Base-by-base conservation (phyloP, 176 grass and related monocot species). In the Triticum timopheevii region DNA sequence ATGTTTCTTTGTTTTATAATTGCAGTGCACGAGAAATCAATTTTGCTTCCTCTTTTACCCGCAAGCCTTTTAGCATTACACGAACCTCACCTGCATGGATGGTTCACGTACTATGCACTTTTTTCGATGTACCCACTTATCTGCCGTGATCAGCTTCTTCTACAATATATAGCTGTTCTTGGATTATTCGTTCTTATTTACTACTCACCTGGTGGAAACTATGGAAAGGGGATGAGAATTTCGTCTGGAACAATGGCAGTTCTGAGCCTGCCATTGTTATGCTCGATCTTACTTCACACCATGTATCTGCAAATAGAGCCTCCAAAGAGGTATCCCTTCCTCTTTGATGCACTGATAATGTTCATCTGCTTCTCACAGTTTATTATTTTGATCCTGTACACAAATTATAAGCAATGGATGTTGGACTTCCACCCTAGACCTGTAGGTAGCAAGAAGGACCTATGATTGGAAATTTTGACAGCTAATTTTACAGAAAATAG, bases 1-100 rank as follows among this genome's bases (percentile, higher is more conserved):
- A 66, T 82, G 25, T 74, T 39, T 58, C 10, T 30, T 31, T 80
- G 27, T 80, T 88, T 78, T 33, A 13, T 75, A 28, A 86, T 74
- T 95, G 65, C 92, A 96, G 96, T 98, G 67, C 96, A 98, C 44
- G 96, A 98, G 88, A 98, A 98, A 90, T 98, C 96, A 80, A 98
- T 98, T 83, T 81, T 98, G 87, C 90, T 98, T 36, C 96, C 96
- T 85, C 84, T 98, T 80, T 96, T 98, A 86, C 93, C 93, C 47
- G 93, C 92, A 83, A 96, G 93, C 80, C 88, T 96, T 84, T 86
- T 98, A 88, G 92, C 81, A 70, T 86, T 93, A 39, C 75, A 92
- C 87, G 96, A 98, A 76, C 87, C 93, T 84, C 86, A 73, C 30
- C 38, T 98, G 65, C 94, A 92, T 70, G 88, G 90, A 84, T 98